These are phyloP conservation scores for Dionaea muscipula DNA, from an alignment of 179 eudicot species.

Conservation along the genomic window DNA sequence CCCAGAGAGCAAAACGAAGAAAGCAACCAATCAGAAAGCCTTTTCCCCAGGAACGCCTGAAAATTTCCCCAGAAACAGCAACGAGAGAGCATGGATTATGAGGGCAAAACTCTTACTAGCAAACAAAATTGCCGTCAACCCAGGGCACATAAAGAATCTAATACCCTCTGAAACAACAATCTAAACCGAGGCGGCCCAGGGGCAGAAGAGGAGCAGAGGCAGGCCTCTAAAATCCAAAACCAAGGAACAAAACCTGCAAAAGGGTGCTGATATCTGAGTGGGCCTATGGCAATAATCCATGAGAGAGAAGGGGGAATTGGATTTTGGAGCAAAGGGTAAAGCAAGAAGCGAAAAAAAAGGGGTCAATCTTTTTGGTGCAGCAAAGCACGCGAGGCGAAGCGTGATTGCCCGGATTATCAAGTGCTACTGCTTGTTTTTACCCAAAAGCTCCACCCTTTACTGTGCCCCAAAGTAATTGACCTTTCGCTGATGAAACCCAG, in stretches of 20 bases:
- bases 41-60: background rate
- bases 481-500: slow-evolving; percentile 52
- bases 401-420: slow-evolving; percentile 23
- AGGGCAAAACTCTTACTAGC: background rate
- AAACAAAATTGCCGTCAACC: slow-evolving; percentile 5
- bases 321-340: slow-evolving; percentile 10
- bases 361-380: slow-evolving; percentile 14
- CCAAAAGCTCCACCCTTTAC: slow-evolving; percentile 8
- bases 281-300: slow-evolving; percentile 28
- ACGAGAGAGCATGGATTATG: background rate
- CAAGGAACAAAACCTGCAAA: slow-evolving; percentile 67
- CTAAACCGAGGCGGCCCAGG: background rate
- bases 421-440: slow-evolving; percentile 15
- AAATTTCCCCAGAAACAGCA: background rate
- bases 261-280: slow-evolving; percentile 46
- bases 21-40: background rate
- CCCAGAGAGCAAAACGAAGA: background rate
- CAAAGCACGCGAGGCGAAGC: slow-evolving; percentile 93
- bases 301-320: slow-evolving; percentile 4
- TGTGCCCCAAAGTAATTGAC: slow-evolving; percentile 51
- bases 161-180: background rate
- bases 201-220: slow-evolving; percentile 9
- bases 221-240: slow-evolving; percentile 47
- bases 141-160: slow-evolving; percentile 22
- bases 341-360: slow-evolving; percentile 9